A percentile compares a stretch with the other conserved stretches of the same genome.
Conservation (phyloP, 306 rosid genomes). For the Vigna radiata region DNA sequence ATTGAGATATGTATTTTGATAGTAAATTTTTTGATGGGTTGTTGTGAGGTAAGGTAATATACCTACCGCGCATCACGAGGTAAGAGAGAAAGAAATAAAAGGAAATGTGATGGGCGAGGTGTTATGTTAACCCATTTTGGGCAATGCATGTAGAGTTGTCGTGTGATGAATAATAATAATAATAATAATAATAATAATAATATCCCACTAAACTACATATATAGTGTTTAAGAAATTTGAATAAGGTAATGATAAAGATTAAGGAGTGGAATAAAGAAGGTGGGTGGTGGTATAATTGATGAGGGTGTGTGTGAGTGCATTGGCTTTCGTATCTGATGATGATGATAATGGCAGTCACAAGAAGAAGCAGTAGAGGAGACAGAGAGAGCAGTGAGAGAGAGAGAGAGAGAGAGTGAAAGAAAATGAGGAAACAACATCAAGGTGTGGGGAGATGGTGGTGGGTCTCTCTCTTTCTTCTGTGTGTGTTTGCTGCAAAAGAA, state of each 20-base stretch:
- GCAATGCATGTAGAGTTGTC: slow-evolving; percentile 43
- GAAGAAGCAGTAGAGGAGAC: slow-evolving; percentile 46
- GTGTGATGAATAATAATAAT: slow-evolving; percentile 5
- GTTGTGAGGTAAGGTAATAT: slow-evolving; percentile 30
- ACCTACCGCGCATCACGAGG: slow-evolving; percentile 31
- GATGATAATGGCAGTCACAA: slow-evolving; percentile 64
- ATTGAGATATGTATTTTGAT: neutral
- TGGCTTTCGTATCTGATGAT: slow-evolving; percentile 53
- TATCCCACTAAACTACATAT: slow-evolving; percentile 11
- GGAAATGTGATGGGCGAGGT: slow-evolving; percentile 23
- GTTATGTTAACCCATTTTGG: slow-evolving; percentile 1
- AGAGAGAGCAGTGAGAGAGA: slow-evolving; percentile 28
- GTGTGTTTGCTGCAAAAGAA: slow-evolving; percentile 52
- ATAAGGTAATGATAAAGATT: slow-evolving; percentile 7
- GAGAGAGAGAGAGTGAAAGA: slow-evolving; percentile 13
- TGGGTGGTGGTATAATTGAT: slow-evolving; percentile 64
- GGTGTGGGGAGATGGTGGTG: slow-evolving; percentile 48
- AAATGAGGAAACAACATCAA: slow-evolving; percentile 54
- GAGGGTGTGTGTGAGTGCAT: slow-evolving; percentile 45
- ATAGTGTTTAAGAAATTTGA: neutral
- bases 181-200: neutral
- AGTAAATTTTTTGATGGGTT: slow-evolving; percentile 11
- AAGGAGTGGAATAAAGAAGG: slow-evolving; percentile 48
- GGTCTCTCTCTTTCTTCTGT: slow-evolving; percentile 39
- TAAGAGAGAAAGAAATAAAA: slow-evolving; percentile 23